Conservation (phyloP, 805 yeast species). For the Candida pseudoglaebosa region DNA sequence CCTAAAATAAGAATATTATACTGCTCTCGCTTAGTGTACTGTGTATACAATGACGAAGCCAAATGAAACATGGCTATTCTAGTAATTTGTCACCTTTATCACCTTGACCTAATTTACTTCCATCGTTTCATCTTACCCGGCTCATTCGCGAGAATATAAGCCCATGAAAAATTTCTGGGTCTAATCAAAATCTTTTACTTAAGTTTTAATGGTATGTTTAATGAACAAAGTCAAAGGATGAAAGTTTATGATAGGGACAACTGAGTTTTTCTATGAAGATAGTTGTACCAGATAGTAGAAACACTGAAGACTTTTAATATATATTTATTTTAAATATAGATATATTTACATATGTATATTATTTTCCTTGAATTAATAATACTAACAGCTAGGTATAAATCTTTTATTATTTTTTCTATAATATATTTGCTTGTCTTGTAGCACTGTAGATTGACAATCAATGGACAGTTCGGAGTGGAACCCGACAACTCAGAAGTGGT, state of each 20-base stretch:
- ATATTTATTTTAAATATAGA: background rate
- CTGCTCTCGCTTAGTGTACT: slow-evolving; percentile 43
- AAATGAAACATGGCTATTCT: slow-evolving; percentile 36
- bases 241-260: slow-evolving; percentile 24
- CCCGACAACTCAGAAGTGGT: no score
- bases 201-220: background rate
- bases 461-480: no score
- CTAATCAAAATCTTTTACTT: no score
- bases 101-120: slow-evolving; percentile 1
- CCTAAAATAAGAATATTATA: slow-evolving; percentile 68
- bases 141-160: background rate
- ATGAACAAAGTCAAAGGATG: slow-evolving; percentile 10
- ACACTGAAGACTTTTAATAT: slow-evolving; percentile 8
- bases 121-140: background rate
- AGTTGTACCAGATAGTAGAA: slow-evolving; percentile 25
- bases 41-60: slow-evolving; percentile 42
- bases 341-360: no score
- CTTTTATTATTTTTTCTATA: no score
- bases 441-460: no score
- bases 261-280: slow-evolving; percentile 21
- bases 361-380: no score
- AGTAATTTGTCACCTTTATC: no score
- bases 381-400: no score
- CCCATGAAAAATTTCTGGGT: background rate
- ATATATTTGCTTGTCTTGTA: no score